Evolutionary conservation across 169 alveolate genomes (phyloP), one percentile per base, ranked within the genome.

Genomic region (Plasmodium berghei): DNA sequence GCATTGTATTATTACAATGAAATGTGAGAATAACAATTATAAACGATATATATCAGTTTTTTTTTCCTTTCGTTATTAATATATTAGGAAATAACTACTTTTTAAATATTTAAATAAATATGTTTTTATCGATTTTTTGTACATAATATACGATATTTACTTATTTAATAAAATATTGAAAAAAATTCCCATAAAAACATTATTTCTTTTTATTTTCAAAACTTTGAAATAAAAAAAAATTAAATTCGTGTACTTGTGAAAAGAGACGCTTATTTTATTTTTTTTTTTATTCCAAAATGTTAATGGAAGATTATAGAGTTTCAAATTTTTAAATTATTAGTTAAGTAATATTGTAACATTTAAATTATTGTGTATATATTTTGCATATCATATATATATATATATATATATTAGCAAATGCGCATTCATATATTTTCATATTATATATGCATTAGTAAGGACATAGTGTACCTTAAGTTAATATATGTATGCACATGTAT

Each of bases 51-150:
- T 52, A 12, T 52, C 59, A 52, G 59, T 52, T 52, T 52, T 52
- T 52, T 52, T 52, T 52, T 52, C 59, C 9, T 52, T 52, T 52
- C n/a, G 59, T 52, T 52, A 34, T 52, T 52, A 18, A 14, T 52
- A 52, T 14, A 52, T 52, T 52, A 52, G 59, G 42, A 52, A 52
- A 52, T 52, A 52, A 52, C 18, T 52, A 52, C 59, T 52, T 52
- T 16, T 16, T 3, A 52, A 14, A 14, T 52, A 16, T 52, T 14
- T 52, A 52, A 52, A 52, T 14, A 16, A 52, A 52, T 52, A 16
- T 16, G n/a, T 52, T 52, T 52, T 52, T 52, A 2, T 52, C 20
- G n/a, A 14, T 52, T 52, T 52, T 52, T 52, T 52, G 6, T 16
- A 52, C 20, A 6, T 52, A 52, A 2, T 52, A 52, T 52, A 52